Base-by-base conservation (phyloP, 371 early-diverging fungal species). In the Mucor lusitanicus region DNA sequence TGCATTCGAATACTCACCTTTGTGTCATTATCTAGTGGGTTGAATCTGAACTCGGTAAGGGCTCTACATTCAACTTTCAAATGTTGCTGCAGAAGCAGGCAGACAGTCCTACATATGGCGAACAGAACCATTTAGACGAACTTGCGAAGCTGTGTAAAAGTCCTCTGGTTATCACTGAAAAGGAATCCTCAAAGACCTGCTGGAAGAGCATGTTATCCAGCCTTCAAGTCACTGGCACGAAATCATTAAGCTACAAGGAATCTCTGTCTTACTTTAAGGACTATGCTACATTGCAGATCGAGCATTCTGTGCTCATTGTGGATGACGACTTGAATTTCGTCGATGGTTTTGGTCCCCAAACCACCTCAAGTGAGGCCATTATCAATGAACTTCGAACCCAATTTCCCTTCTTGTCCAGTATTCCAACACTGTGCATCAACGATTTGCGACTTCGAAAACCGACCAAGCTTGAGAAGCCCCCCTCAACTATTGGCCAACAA, bases 51-150 rank as follows among this genome's bases (percentile, higher is more conserved):
- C 64, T 61, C 3, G 69, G 68, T 7, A 57, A 57, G 39, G 85
- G 85, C 50, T 83, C 85, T 1, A 72, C 75, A 1, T 85, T 85
- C 48, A 74, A 70, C 11, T 84, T 83, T 17, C 70, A 77, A 27
- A 71, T 78, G 7, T 54, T 64, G 21, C 35, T 76, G 8, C 59
- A 73, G 48, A 65, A 50, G 25, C 77, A 73, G 42, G 9, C 55
- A 12, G 61, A 67, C 8, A 61, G 63, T 9, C 35, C n/a, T 11
- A 77, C 69, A 0, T 77, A 65, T 63, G 70, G 69, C 17, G 68
- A 77, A 4, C 67, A 73, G 25, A 59, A 73, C 28, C 37, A 60
- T 0, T 40, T 77, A 7, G n/a, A 35, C 0, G 67, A 64, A 7
- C 46, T 77, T 8, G 37, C 64, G 2, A 28, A 25, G n/a, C 15